Evolutionary conservation across 2,329 filamentous ascomycete genomes (phyloP), one percentile per base, ranked within the genome.

Genomic region (Verticillium albo-atrum): DNA sequence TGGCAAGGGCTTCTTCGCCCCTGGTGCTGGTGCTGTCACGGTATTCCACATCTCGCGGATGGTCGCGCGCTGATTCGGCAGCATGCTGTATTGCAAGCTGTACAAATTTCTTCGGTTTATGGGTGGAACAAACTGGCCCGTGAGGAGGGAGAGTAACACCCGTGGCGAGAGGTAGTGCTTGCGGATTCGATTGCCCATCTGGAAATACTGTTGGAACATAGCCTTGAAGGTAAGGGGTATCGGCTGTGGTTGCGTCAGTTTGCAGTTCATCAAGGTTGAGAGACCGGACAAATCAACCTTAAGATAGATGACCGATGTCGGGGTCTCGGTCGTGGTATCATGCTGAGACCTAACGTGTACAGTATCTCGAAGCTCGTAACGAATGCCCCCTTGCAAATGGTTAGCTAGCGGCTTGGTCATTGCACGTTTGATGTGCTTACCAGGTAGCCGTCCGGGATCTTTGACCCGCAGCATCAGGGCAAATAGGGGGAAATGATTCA

Each of bases 401-500:
- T n/a, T 1, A 7, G 20, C 25, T 23, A 50, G 42, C 42, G 6
- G 9, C 54, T 58, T 28, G 59, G 60, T 59, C 20, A 94, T 92
- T 60, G 92, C 92, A 9, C n/a, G 25, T 68, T 10, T 3, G 6
- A 4, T 4, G 32, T 58, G 72, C 78, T 67, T 74, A 88, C 91
- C 94, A 62, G 95, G 95, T 66, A 99, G 80, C 71, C 95, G 87
- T 72, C 88, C 83, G 9, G 93, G 92, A 74, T 99, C 96, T 74
- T 99, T 99, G 67, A 97, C 82, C 67, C 94, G 85, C 61, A 99
- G 80, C 96, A 99, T 99, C 60, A 98, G 79, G 28, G 95, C 95
- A 75, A 99, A 99, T 17, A 99, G 83, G 6, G 95, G 96, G 68
- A 99, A 99, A 74, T 99, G 96, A 71, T 99, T 99, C 60, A 99